These are phyloP conservation scores for Penicillium maclennaniae DNA, from an alignment of 495 filamentous ascomycete species.

Conservation along the genomic window DNA sequence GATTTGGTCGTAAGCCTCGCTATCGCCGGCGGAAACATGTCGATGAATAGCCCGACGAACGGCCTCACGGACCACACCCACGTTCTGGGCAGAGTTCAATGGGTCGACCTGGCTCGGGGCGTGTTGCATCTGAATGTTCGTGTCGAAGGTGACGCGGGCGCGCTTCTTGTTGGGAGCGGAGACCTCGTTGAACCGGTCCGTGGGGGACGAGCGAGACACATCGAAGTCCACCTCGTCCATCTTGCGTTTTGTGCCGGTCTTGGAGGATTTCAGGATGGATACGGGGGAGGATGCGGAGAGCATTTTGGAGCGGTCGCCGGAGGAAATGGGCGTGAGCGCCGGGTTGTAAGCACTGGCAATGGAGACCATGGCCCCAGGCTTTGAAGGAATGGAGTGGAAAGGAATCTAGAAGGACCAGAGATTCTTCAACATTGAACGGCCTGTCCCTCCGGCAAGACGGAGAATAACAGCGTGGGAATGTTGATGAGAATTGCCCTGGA, in stretches of 20 bases:
- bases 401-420: conserved; percentile 2
- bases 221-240: conserved; percentile 40
- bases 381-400: conserved; percentile 7
- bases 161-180: conserved; percentile 50
- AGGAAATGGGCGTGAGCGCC: conserved; percentile 23
- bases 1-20: conserved; percentile 66
- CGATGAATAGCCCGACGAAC: conserved; percentile 73
- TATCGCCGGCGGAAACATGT: conserved; percentile 54
- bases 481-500: conserved; percentile 4
- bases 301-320: conserved; percentile 32
- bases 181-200: conserved; percentile 38
- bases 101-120: conserved; percentile 13
- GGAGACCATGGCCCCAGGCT: conserved; percentile 40
- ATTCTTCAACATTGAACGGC: conserved; percentile 23
- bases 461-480: conserved; percentile 8
- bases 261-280: conserved; percentile 43
- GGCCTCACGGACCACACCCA: conserved; percentile 61
- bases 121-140: conserved; percentile 56
- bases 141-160: conserved; percentile 69
- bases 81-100: conserved; percentile 49
- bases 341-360: conserved; percentile 35
- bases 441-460: conserved; percentile 5
- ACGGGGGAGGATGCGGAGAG: conserved; percentile 32
- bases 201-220: conserved; percentile 34
- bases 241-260: conserved; percentile 38